phyloP scores from a whole-genome alignment of 129 eudicot genomes.

The Gnaphalium uliginosum region DNA sequence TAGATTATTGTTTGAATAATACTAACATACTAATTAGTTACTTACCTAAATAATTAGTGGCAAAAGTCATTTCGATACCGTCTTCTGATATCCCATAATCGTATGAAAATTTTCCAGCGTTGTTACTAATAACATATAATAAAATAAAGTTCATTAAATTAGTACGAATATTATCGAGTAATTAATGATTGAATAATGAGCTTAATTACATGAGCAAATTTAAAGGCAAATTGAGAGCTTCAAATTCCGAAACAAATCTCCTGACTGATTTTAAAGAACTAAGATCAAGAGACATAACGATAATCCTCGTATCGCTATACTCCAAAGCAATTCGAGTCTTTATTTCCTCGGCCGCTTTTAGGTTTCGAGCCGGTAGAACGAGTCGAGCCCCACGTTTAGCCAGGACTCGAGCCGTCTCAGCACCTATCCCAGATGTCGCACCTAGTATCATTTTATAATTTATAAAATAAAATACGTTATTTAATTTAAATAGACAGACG shows the following conservation, averaged over 20 bases:
- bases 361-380: slow-evolving; percentile 78
- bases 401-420: slow-evolving; percentile 92
- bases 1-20: not conserved
- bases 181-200: not conserved
- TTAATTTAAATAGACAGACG: too few relatives aligned
- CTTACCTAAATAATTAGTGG: slow-evolving; percentile 83
- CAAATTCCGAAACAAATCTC: slow-evolving; percentile 60
- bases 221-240: slow-evolving; percentile 76
- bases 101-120: slow-evolving; percentile 87
- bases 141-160: not conserved
- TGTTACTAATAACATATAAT: slow-evolving; percentile 50
- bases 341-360: slow-evolving; percentile 71
- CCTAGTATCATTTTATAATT: slow-evolving; percentile 35
- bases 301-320: slow-evolving; percentile 50
- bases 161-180: not conserved
- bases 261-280: slow-evolving; percentile 79
- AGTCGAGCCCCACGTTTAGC: slow-evolving; percentile 88
- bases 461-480: too few relatives aligned
- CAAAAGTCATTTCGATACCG: slow-evolving; percentile 94
- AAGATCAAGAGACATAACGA: slow-evolving; percentile 78
- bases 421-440: slow-evolving; percentile 98
- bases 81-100: slow-evolving; percentile 72
- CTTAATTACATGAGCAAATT: slow-evolving; percentile 88
- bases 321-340: slow-evolving; percentile 65
- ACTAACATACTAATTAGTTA: not conserved